phyloP scores from a whole-genome alignment of 371 early-diverging fungal genomes.

The Phascolomyces articulosus region DNA sequence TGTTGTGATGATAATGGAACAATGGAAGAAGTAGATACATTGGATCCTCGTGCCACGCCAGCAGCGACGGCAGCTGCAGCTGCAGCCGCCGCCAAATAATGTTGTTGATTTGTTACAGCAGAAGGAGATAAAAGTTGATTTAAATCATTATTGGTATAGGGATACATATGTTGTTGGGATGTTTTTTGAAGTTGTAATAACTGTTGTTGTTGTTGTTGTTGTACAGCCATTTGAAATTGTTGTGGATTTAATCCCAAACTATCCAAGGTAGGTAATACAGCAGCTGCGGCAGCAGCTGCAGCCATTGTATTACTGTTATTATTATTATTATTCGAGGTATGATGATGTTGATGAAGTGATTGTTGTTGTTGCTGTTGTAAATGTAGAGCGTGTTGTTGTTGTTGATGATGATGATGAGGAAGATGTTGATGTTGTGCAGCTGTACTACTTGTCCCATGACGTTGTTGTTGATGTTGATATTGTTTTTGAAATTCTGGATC shows the following conservation, averaged over 20 bases:
- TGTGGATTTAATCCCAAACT: slow-evolving; percentile 18
- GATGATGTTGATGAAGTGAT: slow-evolving; percentile 10
- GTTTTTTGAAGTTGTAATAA: slow-evolving; percentile 24
- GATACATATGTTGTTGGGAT: slow-evolving; percentile 18
- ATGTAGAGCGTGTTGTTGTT: slow-evolving; percentile 10
- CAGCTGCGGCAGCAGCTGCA: background rate
- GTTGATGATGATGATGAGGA: slow-evolving; percentile 17
- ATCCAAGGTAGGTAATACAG: slow-evolving; percentile 13
- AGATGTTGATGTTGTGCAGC: slow-evolving; percentile 23
- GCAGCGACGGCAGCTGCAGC: slow-evolving; percentile 21
- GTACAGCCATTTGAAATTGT: slow-evolving; percentile 33
- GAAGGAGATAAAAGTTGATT: slow-evolving; percentile 24
- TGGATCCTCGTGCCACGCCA: slow-evolving; percentile 14
- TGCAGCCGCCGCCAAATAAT: slow-evolving; percentile 33
- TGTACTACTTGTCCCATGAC: background rate
- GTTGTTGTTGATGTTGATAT: slow-evolving; percentile 24
- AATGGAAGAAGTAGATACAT: slow-evolving; percentile 22
- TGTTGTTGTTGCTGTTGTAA: slow-evolving; percentile 26
- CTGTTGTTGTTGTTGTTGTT: slow-evolving; percentile 30
- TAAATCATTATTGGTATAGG: slow-evolving; percentile 15
- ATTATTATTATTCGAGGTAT: background rate
- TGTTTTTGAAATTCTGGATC: slow-evolving; percentile 41
- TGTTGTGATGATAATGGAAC: slow-evolving; percentile 15
- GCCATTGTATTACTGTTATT: too few species aligned
- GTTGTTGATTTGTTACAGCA: background rate